These are phyloP conservation scores for Fusarium mundagurra DNA, from an alignment of 2,329 filamentous ascomycete genomes.

Conservation along the genomic window DNA sequence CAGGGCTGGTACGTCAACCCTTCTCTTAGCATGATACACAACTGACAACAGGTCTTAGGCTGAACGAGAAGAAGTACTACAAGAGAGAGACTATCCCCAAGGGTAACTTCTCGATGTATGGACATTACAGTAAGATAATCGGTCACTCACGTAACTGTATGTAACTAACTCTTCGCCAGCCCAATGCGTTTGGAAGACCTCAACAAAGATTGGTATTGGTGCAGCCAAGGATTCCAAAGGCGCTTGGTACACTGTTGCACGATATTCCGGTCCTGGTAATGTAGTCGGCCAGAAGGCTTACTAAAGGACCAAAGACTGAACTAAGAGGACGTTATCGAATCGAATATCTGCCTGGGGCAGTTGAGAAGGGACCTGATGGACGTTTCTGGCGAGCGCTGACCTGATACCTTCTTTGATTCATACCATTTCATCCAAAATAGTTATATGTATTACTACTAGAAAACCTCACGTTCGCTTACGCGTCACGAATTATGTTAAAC, in stretches of 20 bases:
- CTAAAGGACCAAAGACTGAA: neutral
- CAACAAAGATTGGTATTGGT: constrained; percentile 47
- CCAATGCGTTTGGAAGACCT: constrained; percentile 46
- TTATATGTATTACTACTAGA: constrained; percentile 16
- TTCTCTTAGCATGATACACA: accelerated
- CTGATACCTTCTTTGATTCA: constrained; percentile 21
- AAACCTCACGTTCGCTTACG: constrained; percentile 16
- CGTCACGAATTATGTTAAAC: neutral
- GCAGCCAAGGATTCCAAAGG: constrained; percentile 42
- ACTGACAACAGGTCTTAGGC: neutral
- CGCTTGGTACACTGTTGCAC: constrained; percentile 46
- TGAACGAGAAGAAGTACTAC: constrained; percentile 31
- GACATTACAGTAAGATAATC: constrained; percentile 41
- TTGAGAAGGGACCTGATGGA: neutral
- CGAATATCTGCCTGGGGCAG: neutral
- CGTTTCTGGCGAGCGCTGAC: neutral
- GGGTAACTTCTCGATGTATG: constrained; percentile 39
- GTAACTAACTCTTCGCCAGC: constrained; percentile 17
- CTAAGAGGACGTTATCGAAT: accelerated
- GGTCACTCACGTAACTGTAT: accelerated
- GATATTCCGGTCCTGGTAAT: constrained; percentile 49
- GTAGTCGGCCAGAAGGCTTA: constrained; percentile 44
- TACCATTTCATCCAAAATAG: neutral
- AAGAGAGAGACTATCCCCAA: constrained; percentile 33
- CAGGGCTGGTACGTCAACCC: constrained; percentile 21